Conservation (phyloP, 2,329 filamentous ascomycete species). For the Botrytis deweyae region DNA sequence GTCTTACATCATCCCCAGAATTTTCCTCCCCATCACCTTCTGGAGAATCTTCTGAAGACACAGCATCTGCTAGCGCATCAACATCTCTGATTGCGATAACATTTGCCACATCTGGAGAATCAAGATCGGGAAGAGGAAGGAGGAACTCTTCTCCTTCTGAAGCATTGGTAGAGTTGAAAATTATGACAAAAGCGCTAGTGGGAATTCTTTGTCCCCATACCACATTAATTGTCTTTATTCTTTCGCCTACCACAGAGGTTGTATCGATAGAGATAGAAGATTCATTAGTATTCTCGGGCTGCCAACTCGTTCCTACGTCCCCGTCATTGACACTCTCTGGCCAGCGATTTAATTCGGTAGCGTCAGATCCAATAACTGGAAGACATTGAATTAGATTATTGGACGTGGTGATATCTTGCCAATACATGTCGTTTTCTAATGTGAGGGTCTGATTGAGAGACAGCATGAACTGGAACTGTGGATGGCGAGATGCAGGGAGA, state of each 20-base stretch:
- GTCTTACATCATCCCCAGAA: slow-evolving; percentile 12
- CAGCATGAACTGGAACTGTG: slow-evolving; percentile 42
- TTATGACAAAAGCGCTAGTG: not conserved
- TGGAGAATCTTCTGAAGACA: not conserved
- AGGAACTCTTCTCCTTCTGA: not conserved
- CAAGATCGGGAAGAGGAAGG: not conserved
- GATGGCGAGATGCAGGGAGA: slow-evolving; percentile 39
- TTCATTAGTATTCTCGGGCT: slow-evolving; percentile 43
- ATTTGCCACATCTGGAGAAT: not conserved
- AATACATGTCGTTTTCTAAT: slow-evolving; percentile 54
- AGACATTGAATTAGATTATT: slow-evolving; percentile 62
- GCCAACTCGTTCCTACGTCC: slow-evolving; percentile 63
- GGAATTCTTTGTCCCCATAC: slow-evolving; percentile 5
- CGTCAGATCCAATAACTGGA: slow-evolving; percentile 45
- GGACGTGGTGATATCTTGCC: slow-evolving; percentile 47
- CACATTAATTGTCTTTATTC: not conserved
- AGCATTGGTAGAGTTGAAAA: not conserved
- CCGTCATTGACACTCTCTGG: slow-evolving; percentile 64
- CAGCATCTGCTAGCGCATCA: not conserved
- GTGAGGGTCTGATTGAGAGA: slow-evolving; percentile 48
- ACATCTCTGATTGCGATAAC: not conserved
- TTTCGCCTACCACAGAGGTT: not conserved
- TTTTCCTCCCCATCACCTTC: not conserved
- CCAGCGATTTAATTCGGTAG: slow-evolving; percentile 60
- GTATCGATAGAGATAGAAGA: slow-evolving; percentile 3